These are phyloP conservation scores for Fusarium newnesense DNA, from an alignment of 2,329 filamentous ascomycete species.

Conservation along the genomic window DNA sequence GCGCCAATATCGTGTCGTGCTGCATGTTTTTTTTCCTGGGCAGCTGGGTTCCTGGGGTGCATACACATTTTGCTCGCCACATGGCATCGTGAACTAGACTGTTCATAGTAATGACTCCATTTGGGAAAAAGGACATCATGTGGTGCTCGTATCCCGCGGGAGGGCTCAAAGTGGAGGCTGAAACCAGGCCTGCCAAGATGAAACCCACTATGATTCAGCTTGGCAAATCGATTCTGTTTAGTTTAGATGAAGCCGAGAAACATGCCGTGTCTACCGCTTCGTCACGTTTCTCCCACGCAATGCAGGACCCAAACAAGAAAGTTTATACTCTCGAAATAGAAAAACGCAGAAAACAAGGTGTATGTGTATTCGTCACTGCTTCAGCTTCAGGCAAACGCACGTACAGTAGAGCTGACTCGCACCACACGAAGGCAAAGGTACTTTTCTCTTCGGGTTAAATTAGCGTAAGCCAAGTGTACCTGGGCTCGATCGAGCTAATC, in stretches of 20 bases:
- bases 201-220: constrained; percentile 27
- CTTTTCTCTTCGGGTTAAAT: not conserved
- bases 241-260: constrained; percentile 15
- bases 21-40: not conserved
- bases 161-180: constrained; percentile 1
- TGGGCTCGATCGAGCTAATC: constrained; percentile 9
- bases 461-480: constrained; percentile 3
- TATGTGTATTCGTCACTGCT: not conserved
- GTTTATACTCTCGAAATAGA: not conserved
- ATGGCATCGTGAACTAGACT: not conserved
- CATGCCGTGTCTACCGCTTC: not conserved
- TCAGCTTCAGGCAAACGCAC: not conserved
- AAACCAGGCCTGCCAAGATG: constrained; percentile 22
- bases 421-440: not conserved
- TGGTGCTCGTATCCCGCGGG: not conserved
- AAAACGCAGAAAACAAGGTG: not conserved
- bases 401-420: not conserved
- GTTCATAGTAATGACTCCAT: not conserved
- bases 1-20: constrained; percentile 4
- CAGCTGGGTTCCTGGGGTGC: not conserved
- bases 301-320: not conserved
- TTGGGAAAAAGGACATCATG: not conserved
- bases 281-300: not conserved
- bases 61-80: not conserved
- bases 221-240: constrained; percentile 1